Percentiles rank a stretch among this genome's conserved stretches.
These are phyloP conservation scores for Tubosaeta sp. DNA, from an alignment of 768 basidiomycete species.

Conservation along the genomic window DNA sequence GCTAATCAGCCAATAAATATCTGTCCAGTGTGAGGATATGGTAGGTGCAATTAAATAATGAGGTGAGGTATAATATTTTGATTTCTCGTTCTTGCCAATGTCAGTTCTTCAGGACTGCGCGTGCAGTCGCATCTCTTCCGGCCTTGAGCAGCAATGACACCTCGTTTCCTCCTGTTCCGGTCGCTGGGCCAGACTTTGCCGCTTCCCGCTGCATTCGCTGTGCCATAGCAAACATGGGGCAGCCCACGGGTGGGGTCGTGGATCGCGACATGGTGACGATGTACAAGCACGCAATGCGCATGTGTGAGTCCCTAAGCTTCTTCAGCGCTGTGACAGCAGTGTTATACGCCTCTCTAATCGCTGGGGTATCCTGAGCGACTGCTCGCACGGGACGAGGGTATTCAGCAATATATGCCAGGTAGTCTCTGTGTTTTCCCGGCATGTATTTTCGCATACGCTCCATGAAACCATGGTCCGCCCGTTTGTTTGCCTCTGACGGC, in stretches of 20 bases:
- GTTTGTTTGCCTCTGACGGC: slow-evolving; percentile 62
- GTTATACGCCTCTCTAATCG: slow-evolving; percentile 74
- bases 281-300: slow-evolving; percentile 85
- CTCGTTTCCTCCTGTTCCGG: slow-evolving; percentile 89
- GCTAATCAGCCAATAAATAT: slow-evolving; percentile 24
- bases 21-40: not conserved
- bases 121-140: slow-evolving; percentile 80
- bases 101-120: slow-evolving; percentile 47
- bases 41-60: slow-evolving; percentile 7
- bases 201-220: slow-evolving; percentile 40
- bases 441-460: slow-evolving; percentile 92
- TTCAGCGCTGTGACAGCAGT: slow-evolving; percentile 74
- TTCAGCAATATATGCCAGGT: slow-evolving; percentile 63
- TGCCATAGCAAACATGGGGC: slow-evolving; percentile 55
- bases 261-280: slow-evolving; percentile 80
- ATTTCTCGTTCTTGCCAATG: not conserved
- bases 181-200: slow-evolving; percentile 47
- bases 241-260: slow-evolving; percentile 42
- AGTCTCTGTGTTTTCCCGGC: slow-evolving; percentile 88
- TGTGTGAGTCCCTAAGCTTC: slow-evolving; percentile 80
- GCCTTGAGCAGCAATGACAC: slow-evolving; percentile 81
- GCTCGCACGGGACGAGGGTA: slow-evolving; percentile 60
- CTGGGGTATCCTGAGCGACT: slow-evolving; percentile 52
- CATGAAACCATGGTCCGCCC: slow-evolving; percentile 78
- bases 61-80: slow-evolving; percentile 1